A percentile compares a stretch with the other conserved stretches of the same genome.
phyloP scores from a whole-genome alignment of 257 asterid genomes.

The Prunella vulgaris region DNA sequence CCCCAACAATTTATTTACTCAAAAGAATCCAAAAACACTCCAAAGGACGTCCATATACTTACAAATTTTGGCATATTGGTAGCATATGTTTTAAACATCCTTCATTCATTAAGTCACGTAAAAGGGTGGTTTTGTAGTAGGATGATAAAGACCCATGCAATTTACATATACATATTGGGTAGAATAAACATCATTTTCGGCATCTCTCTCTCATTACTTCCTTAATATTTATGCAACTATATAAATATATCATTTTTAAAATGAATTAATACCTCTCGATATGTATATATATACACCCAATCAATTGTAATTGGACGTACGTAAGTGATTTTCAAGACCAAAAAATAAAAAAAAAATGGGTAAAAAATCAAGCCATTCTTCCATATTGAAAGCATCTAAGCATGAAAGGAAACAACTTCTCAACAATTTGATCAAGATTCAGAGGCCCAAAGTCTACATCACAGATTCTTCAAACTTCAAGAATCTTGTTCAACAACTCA shows the following conservation, averaged over 20 bases:
- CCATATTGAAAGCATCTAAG: conserved; percentile 14
- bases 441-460: conserved; percentile 42
- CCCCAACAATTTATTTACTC: neutral
- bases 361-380: conserved; percentile 20
- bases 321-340: conserved; percentile 2
- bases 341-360: conserved; percentile 23
- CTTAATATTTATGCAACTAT: neutral
- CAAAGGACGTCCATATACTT: neutral
- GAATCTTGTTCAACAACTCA: conserved; percentile 43
- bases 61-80: conserved; percentile 34
- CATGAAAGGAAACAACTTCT: conserved; percentile 24
- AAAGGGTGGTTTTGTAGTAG: neutral
- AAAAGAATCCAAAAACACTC: neutral
- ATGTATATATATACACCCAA: no score
- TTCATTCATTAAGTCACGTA: neutral
- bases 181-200: conserved; percentile 32
- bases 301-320: no score
- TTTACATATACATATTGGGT: conserved; percentile 8
- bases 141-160: conserved; percentile 14
- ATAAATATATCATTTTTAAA: neutral
- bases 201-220: conserved; percentile 18
- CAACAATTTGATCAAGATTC: conserved; percentile 23
- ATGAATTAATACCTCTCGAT: no score
- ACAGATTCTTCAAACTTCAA: conserved; percentile 46
- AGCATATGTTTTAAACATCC: conserved; percentile 12